A percentile compares a stretch with the other conserved stretches of the same genome.
Evolutionary conservation across 1,139 yeast genomes (phyloP).

Genomic region (Diutina rugosa): DNA sequence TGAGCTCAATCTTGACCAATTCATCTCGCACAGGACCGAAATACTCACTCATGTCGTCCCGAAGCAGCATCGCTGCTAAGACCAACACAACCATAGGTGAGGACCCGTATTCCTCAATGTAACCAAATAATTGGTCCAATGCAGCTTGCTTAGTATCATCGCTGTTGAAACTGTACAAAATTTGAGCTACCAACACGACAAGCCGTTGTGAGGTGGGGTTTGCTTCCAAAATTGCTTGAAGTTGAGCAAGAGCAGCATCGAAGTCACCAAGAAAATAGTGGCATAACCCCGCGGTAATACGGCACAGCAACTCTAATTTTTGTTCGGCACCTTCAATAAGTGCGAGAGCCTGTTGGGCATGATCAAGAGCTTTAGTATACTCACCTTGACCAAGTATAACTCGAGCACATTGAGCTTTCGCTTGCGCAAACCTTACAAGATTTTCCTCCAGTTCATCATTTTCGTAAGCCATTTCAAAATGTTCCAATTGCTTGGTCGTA

Average conservation of each 20-base stretch:
- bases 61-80: slow-evolving; percentile 69
- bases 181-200: slow-evolving; percentile 66
- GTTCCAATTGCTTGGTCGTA: slow-evolving; percentile 22
- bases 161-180: slow-evolving; percentile 60
- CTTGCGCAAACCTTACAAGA: slow-evolving; percentile 38
- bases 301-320: slow-evolving; percentile 36
- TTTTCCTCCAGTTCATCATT: slow-evolving; percentile 33
- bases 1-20: slow-evolving; percentile 36
- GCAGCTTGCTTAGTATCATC: slow-evolving; percentile 76
- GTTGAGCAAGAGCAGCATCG: slow-evolving; percentile 53
- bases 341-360: slow-evolving; percentile 44
- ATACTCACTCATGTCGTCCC: slow-evolving; percentile 49
- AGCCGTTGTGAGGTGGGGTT: slow-evolving; percentile 41
- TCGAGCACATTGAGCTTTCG: slow-evolving; percentile 63
- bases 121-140: slow-evolving; percentile 52
- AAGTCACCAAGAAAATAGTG: slow-evolving; percentile 50
- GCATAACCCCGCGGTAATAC: slow-evolving; percentile 59
- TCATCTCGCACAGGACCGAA: slow-evolving; percentile 57
- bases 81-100: slow-evolving; percentile 55
- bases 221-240: slow-evolving; percentile 41
- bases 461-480: slow-evolving; percentile 27
- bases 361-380: slow-evolving; percentile 46
- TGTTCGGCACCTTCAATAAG: slow-evolving; percentile 26
- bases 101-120: slow-evolving; percentile 51
- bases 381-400: slow-evolving; percentile 46